phyloP scores from a whole-genome alignment of 2,329 filamentous ascomycete genomes.

The Xylariaceae sp. region DNA sequence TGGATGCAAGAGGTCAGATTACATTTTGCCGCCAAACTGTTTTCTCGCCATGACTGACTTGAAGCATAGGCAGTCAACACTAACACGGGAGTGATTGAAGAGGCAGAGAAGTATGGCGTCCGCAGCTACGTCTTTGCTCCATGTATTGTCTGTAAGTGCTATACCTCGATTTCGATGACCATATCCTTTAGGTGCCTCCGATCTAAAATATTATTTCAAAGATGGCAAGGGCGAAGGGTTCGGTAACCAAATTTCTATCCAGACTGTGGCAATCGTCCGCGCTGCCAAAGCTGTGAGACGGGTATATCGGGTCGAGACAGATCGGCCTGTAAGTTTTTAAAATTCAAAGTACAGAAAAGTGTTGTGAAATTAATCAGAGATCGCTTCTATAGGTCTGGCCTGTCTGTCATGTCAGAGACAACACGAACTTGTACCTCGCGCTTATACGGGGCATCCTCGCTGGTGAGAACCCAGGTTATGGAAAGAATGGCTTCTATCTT shows the following conservation, averaged over 20 bases:
- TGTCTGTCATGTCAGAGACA: slow-evolving; percentile 49
- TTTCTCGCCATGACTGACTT: background rate
- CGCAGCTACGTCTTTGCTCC: slow-evolving; percentile 50
- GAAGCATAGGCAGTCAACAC: slow-evolving; percentile 34
- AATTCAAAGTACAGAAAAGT: background rate
- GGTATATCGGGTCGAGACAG: slow-evolving; percentile 41
- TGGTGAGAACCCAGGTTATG: slow-evolving; percentile 34
- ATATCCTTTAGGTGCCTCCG: background rate
- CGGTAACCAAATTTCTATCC: slow-evolving; percentile 48
- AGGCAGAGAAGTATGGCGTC: slow-evolving; percentile 39
- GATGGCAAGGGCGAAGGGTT: slow-evolving; percentile 47
- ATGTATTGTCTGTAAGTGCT: slow-evolving; percentile 45
- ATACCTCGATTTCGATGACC: background rate
- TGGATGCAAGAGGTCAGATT: slow-evolving; percentile 26
- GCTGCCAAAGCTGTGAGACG: slow-evolving; percentile 38
- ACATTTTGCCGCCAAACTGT: too few relatives aligned
- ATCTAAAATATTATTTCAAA: slow-evolving; percentile 8
- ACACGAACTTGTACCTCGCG: slow-evolving; percentile 41
- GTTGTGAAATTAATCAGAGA: background rate
- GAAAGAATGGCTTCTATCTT: slow-evolving; percentile 47
- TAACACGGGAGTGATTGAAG: slow-evolving; percentile 42
- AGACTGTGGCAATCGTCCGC: slow-evolving; percentile 45
- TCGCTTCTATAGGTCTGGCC: slow-evolving; percentile 43
- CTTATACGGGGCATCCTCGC: slow-evolving; percentile 42
- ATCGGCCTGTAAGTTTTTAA: slow-evolving; percentile 29